Percentiles rank a stretch among this genome's conserved stretches.
These are phyloP conservation scores for Yamagishiella unicocca DNA, from an alignment of 139 green algal genomes.

Conservation along the genomic window DNA sequence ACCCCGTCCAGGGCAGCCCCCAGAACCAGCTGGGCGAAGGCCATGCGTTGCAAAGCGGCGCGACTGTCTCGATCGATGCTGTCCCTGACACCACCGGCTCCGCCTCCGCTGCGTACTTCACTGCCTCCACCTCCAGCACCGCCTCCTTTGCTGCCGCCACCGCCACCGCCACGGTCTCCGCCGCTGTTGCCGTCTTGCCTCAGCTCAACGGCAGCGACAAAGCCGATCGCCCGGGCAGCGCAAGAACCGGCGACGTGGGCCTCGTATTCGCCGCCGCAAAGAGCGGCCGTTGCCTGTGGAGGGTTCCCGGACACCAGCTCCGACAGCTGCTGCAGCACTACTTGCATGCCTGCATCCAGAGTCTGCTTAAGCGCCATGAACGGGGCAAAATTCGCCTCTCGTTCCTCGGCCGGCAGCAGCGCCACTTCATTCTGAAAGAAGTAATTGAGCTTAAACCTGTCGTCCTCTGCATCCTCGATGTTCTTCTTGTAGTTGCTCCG, in stretches of 20 bases:
- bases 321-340: background rate
- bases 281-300: no score
- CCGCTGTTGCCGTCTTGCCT: background rate
- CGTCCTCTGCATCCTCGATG: no score
- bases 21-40: background rate
- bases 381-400: no score
- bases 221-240: background rate
- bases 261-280: background rate
- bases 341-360: background rate
- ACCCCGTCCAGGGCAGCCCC: background rate
- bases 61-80: no score
- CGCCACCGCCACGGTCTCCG: background rate
- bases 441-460: no score
- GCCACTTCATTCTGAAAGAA: no score
- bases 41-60: background rate
- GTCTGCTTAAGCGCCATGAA: no score
- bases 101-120: no score
- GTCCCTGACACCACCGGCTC: no score
- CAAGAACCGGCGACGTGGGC: background rate
- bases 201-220: background rate
- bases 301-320: background rate
- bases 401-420: no score
- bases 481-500: no score
- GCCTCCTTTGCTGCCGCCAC: background rate
- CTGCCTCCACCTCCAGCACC: no score